Evolutionary conservation across 495 filamentous ascomycete species (phyloP), one percentile per base, ranked within the genome.

Genomic region (Penicillium cinerascens): DNA sequence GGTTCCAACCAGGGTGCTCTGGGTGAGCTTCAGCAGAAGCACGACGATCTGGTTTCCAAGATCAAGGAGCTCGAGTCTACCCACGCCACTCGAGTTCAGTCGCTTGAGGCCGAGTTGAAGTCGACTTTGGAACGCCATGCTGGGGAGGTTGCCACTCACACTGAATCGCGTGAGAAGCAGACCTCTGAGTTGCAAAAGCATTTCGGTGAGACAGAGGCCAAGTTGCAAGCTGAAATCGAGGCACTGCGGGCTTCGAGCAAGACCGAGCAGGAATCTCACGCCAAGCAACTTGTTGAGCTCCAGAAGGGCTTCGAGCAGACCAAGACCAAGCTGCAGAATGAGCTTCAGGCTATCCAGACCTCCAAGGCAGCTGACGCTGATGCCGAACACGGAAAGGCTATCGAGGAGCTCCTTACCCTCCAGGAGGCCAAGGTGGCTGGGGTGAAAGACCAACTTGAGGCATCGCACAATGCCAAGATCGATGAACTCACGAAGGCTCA

Each of bases 361-460:
- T 67, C 72, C 11, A 70, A 68, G 57, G 48, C 67, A 17, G 58
- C 71, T 13, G 65, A 74, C 23, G 59, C 62, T n/a, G 73, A 76
- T 47, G 65, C 66, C 10, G 72, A 77, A 49, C 74, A 77, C 43
- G 68, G 59, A 50, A 69, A 61, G 43, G 74, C 69, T 10, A 76
- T 77, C 29, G 74, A 77, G 52, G 66, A 71, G 47, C 69, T 77
- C n/a, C 67, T 77, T 51, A 74, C 63, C 4, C 56, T 70, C n/a
- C 67, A 75, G 11, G 74, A 77, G 17, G 54, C 64, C 16, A 77
- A 77, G 56, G 25, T 76, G 1, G 63, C 70, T 13, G 56, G 55
- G 27, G 49, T 77, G 16, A 63, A 61, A 15, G 60, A 63, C 15
- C 64, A 77, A n/a, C 58, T 75, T 27, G 72, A 75, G 40, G 49